phyloP scores from a whole-genome alignment of 1,284 basidiomycete species.

The Ganoderma multipileum region DNA sequence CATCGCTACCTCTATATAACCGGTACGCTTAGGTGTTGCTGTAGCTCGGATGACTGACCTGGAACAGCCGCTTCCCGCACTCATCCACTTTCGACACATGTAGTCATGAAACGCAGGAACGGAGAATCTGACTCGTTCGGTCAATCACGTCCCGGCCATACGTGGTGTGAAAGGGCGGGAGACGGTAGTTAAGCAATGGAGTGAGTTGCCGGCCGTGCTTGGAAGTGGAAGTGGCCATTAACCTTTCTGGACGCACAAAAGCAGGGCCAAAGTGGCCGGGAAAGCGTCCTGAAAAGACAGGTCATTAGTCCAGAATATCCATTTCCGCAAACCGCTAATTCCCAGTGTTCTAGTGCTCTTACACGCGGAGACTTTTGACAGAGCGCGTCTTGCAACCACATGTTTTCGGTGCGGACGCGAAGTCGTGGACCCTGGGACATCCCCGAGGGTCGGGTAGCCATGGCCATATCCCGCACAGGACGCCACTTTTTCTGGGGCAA shows the following conservation, averaged over 20 bases:
- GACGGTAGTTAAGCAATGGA: not conserved
- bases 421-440: constrained; percentile 29
- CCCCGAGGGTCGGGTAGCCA: constrained; percentile 21
- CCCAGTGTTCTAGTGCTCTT: constrained; percentile 29
- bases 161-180: not conserved
- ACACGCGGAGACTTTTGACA: constrained; percentile 26
- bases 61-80: not conserved
- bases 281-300: constrained; percentile 8
- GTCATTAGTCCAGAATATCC: constrained; percentile 6
- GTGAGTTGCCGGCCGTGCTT: constrained; percentile 19
- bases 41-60: not conserved
- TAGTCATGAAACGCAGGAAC: not conserved
- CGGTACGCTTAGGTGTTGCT: constrained; percentile 3
- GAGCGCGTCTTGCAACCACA: constrained; percentile 27
- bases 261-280: constrained; percentile 8
- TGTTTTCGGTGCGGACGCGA: constrained; percentile 32
- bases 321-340: constrained; percentile 19
- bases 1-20: constrained; percentile 1
- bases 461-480: constrained; percentile 23
- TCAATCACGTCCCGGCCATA: not conserved
- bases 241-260: constrained; percentile 22
- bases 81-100: not conserved
- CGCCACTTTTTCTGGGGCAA: constrained; percentile 18
- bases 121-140: not conserved
- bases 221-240: constrained; percentile 9